phyloP scores from a whole-genome alignment of 768 basidiomycete genomes.

The Daedaleopsis nitida region DNA sequence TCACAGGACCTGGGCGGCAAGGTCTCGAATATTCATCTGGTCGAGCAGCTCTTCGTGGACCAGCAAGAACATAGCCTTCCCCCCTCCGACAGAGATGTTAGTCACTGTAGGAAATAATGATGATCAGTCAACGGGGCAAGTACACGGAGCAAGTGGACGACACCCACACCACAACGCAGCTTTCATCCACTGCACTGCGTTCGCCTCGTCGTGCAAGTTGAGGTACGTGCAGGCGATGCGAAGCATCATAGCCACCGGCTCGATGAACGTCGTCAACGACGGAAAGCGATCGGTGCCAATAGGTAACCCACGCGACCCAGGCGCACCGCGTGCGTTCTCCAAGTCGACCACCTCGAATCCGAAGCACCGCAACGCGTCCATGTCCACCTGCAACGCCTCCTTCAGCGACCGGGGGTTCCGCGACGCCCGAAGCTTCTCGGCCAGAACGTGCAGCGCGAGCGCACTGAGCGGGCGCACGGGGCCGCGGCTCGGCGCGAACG shows the following conservation, averaged over 20 bases:
- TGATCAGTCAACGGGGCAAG: background rate
- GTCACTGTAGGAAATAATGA: slow-evolving; percentile 1
- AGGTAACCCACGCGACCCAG: slow-evolving; percentile 2
- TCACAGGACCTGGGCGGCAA: slow-evolving; percentile 9
- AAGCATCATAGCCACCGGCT: slow-evolving; percentile 14
- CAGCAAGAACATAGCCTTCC: slow-evolving; percentile 17
- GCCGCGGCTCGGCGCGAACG: slow-evolving; percentile 10
- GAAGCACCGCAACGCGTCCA: slow-evolving; percentile 10
- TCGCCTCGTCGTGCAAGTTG: slow-evolving; percentile 2
- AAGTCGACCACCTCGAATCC: slow-evolving; percentile 1
- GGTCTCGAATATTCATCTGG: slow-evolving; percentile 7
- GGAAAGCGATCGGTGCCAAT: slow-evolving; percentile 10
- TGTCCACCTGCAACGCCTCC: slow-evolving; percentile 10
- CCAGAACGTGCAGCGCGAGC: slow-evolving; percentile 13
- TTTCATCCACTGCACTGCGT: slow-evolving; percentile 13
- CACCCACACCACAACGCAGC: slow-evolving; percentile 16
- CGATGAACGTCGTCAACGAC: slow-evolving; percentile 11
- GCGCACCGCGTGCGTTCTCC: background rate
- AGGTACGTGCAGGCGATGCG: slow-evolving; percentile 11
- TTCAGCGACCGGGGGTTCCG: background rate
- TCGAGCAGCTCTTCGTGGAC: slow-evolving; percentile 8
- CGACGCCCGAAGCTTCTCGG: slow-evolving; percentile 15
- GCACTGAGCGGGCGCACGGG: slow-evolving; percentile 10
- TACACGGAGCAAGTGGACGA: background rate
- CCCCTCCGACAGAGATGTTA: slow-evolving; percentile 11